Evolutionary conservation across 371 early-diverging fungal genomes (phyloP), one percentile per base, ranked within the genome.

Genomic region (Catenaria anguillulae): DNA sequence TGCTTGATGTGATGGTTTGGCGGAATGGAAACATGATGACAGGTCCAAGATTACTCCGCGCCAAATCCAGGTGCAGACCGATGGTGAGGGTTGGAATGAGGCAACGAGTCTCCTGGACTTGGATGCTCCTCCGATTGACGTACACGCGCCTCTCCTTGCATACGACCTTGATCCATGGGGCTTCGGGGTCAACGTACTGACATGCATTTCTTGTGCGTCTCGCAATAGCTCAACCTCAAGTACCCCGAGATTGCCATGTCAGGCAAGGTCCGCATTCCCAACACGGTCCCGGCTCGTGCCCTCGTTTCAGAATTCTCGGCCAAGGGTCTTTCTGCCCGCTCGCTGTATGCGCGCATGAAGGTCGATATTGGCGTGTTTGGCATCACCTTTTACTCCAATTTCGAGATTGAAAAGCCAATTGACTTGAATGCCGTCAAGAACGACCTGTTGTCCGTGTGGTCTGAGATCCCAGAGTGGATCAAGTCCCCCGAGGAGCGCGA

Each of bases 311-410:
- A 34, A 43, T 59, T 65, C 55, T 65, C 66, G 31, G 35, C 59
- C 29, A 56, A 48, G 23, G 66, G 66, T 15, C 23, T 65, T 31
- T 40, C 29, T 13, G 55, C 62, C 45, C 24, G 58, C 36, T 52
- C 37, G 45, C 29, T 65, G 34, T 55, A 59, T 37, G 34, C 43
- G n/a, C 62, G 63, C 24, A 52, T 55, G 33, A 60, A 56, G 21
- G 60, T 64, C 55, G 64, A 64, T 24, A 45, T 67, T 17, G 43
- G 29, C 33, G 43, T 64, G 37, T 58, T 58, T 21, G 67, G 67
- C 10, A 64, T 64, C 60, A 64, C 61, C 31, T 62, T 50, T 35
- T 67, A 67, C 63, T 59, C 45, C 42, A 17, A 33, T 15, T 58
- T 58, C 19, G 58, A 58, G 58, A 12, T 58, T 8, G 58, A 58